These are phyloP conservation scores for Crithidia sp. DNA, from an alignment of 208 protist genomes.

Conservation along the genomic window DNA sequence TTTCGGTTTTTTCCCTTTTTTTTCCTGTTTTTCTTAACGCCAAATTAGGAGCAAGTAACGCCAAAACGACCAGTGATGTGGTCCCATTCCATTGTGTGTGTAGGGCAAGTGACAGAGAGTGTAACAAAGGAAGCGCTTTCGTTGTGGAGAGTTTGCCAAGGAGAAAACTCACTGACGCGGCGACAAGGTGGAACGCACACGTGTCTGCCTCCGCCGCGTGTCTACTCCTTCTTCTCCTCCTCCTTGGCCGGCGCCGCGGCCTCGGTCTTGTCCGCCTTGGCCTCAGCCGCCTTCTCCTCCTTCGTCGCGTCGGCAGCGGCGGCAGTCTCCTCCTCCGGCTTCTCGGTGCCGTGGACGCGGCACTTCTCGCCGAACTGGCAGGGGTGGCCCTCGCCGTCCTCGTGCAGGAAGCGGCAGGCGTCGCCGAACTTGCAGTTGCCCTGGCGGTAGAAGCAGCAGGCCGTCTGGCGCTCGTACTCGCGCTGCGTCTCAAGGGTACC, in stretches of 20 bases:
- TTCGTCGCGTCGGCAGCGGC: not conserved
- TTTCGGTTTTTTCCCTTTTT: conserved; percentile 27
- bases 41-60: conserved; percentile 17
- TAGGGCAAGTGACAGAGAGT: conserved; percentile 10
- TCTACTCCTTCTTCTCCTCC: conserved; percentile 20
- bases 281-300: conserved; percentile 8
- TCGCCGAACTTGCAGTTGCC: conserved; percentile 84
- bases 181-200: conserved; percentile 11
- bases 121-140: not conserved
- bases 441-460: conserved; percentile 86
- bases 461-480: conserved; percentile 74
- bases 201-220: conserved; percentile 12
- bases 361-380: conserved; percentile 82
- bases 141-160: not conserved
- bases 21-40: conserved; percentile 18
- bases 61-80: conserved; percentile 5
- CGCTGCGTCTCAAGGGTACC: conserved; percentile 80
- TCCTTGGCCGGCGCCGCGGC: not conserved
- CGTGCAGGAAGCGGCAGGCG: conserved; percentile 80
- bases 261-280: not conserved
- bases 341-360: conserved; percentile 49
- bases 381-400: conserved; percentile 49
- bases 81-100: conserved; percentile 3
- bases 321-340: conserved; percentile 13
- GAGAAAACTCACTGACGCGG: conserved; percentile 17